These are phyloP conservation scores for Monosporascus sp. DNA, from an alignment of 2,329 filamentous ascomycete species.

Conservation along the genomic window DNA sequence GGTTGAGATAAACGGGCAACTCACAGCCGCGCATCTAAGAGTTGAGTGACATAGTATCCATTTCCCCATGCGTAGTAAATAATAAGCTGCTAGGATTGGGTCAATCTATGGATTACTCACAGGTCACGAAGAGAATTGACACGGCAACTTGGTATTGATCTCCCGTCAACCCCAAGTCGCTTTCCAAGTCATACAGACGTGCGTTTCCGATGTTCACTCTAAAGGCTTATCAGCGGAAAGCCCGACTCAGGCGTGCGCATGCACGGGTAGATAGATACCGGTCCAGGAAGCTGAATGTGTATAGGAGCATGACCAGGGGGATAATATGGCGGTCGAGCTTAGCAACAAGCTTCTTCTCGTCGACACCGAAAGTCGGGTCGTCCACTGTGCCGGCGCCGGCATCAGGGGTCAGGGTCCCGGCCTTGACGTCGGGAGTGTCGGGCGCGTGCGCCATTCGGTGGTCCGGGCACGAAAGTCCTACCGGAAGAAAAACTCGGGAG, in stretches of 20 bases:
- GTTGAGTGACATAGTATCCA: no score
- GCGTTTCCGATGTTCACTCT: constrained; percentile 71
- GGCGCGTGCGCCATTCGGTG: constrained; percentile 1
- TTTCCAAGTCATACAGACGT: constrained; percentile 56
- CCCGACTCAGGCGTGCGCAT: constrained; percentile 1
- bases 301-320: constrained; percentile 62
- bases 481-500: not conserved
- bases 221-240: not conserved
- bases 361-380: constrained; percentile 14
- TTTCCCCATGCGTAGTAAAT: no score
- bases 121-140: constrained; percentile 64
- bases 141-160: constrained; percentile 66
- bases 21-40: no score
- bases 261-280: constrained; percentile 36
- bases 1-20: not conserved
- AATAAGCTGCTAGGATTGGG: not conserved
- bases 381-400: constrained; percentile 4
- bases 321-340: constrained; percentile 62
- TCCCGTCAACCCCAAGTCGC: constrained; percentile 54
- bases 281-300: constrained; percentile 72
- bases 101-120: constrained; percentile 28
- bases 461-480: not conserved
- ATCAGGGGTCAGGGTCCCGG: constrained; percentile 3
- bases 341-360: constrained; percentile 53
- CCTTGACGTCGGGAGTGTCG: constrained; percentile 16